Evolutionary conservation across 495 filamentous ascomycete genomes (phyloP).

Genomic region (Astrothelium macrocarpum): DNA sequence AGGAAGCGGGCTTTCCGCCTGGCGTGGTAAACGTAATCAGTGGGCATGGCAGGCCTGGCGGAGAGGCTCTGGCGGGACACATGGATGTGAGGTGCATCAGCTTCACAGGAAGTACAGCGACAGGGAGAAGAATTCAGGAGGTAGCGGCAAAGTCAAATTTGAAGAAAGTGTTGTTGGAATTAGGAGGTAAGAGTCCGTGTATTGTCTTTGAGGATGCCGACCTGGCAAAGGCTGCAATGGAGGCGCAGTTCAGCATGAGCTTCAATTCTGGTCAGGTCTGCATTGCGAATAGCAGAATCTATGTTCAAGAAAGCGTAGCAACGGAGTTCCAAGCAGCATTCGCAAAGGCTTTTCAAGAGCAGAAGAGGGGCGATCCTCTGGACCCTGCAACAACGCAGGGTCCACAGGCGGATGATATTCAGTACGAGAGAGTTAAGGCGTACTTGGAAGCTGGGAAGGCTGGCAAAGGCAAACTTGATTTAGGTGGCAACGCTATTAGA

Average conservation of each 20-base stretch:
- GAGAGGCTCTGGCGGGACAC: constrained; percentile 10
- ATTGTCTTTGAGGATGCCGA: constrained; percentile 33
- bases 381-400: constrained; percentile 27
- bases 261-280: constrained; percentile 28
- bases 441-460: constrained; percentile 36
- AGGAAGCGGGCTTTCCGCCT: constrained; percentile 31
- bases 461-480: constrained; percentile 30
- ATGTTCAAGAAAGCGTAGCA: constrained; percentile 32
- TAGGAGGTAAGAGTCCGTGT: constrained; percentile 32
- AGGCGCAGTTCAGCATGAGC: constrained; percentile 21
- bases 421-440: constrained; percentile 16
- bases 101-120: constrained; percentile 26
- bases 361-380: constrained; percentile 28
- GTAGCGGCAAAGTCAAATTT: constrained; percentile 29
- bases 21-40: constrained; percentile 33
- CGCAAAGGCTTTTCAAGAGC: constrained; percentile 17
- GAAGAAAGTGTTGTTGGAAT: constrained; percentile 31
- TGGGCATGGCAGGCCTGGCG: constrained; percentile 25
- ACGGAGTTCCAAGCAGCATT: constrained; percentile 27
- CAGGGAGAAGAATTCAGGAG: constrained; percentile 26
- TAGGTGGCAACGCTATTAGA: constrained; percentile 23
- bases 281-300: constrained; percentile 31
- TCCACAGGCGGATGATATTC: constrained; percentile 25
- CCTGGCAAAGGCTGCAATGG: constrained; percentile 24
- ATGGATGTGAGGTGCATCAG: constrained; percentile 20